Evolutionary conservation across 2,329 filamentous ascomycete genomes (phyloP).

Genomic region (Cladosporium oxysporum): DNA sequence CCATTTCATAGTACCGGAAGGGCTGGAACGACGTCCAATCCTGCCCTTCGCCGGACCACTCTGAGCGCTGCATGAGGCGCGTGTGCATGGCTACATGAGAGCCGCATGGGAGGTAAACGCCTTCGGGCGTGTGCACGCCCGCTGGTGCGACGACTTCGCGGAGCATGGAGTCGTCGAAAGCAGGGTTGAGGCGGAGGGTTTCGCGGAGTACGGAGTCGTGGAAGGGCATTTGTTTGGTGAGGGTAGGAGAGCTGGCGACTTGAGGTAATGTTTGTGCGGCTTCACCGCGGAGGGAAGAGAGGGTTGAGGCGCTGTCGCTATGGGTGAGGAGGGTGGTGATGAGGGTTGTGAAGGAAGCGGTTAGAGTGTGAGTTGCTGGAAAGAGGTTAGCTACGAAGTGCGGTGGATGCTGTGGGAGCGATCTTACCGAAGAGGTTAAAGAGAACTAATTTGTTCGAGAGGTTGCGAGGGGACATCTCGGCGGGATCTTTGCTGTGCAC

Average conservation of each 20-base stretch:
- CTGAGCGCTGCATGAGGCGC: constrained; percentile 16
- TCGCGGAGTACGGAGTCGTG: constrained; percentile 29
- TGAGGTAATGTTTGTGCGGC: constrained; percentile 14
- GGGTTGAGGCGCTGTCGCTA: neutral
- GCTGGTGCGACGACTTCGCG: constrained; percentile 23
- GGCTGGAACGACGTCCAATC: constrained; percentile 4
- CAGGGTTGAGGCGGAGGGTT: constrained; percentile 24
- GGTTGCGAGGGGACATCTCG: neutral
- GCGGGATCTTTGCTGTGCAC: constrained; percentile 8
- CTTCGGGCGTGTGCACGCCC: constrained; percentile 27
- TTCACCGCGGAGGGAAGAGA: constrained; percentile 21
- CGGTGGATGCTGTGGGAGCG: neutral
- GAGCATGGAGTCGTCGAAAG: constrained; percentile 26
- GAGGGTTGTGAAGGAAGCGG: constrained; percentile 12
- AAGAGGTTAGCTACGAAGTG: neutral
- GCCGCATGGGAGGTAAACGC: constrained; percentile 25
- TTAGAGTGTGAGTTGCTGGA: constrained; percentile 14
- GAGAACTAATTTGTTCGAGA: constrained; percentile 19
- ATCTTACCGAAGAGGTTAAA: constrained; percentile 21
- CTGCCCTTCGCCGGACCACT: constrained; percentile 4
- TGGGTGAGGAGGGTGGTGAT: constrained; percentile 18
- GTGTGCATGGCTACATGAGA: constrained; percentile 17
- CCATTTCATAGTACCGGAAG: constrained; percentile 13
- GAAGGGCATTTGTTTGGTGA: constrained; percentile 22
- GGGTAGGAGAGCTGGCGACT: neutral